These are phyloP conservation scores for Sphagnurus paluster DNA, from an alignment of 1,284 basidiomycete species.

Conservation along the genomic window DNA sequence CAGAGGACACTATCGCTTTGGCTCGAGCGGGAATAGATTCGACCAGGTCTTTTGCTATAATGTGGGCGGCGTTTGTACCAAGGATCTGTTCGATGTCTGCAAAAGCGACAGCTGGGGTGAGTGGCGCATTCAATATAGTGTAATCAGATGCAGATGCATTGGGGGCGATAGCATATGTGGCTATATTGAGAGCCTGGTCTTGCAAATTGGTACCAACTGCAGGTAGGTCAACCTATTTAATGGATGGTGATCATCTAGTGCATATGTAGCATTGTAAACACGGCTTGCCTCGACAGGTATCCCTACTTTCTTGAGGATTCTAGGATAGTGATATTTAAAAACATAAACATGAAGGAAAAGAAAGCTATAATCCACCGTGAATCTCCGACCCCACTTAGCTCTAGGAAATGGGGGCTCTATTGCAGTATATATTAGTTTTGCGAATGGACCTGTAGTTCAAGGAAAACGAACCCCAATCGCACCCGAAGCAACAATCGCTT, in stretches of 20 bases:
- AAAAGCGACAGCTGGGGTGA: constrained; percentile 5
- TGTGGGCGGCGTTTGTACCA: constrained; percentile 2
- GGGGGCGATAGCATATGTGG: not conserved
- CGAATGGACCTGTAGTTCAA: not conserved
- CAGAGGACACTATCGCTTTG: constrained; percentile 12
- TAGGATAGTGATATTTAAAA: no score
- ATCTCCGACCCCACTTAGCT: constrained; percentile 19
- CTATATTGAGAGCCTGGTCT: constrained; percentile 12
- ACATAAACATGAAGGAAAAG: not conserved
- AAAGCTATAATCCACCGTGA: constrained; percentile 2
- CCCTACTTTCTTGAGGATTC: constrained; percentile 10
- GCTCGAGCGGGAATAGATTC: constrained; percentile 8
- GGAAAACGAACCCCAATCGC: constrained; percentile 11
- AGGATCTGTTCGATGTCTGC: constrained; percentile 14
- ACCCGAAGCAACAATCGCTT: constrained; percentile 14
- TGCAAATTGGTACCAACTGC: constrained; percentile 19
- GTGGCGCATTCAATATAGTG: constrained; percentile 9
- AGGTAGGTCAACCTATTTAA: constrained; percentile 17
- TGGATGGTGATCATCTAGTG: no score
- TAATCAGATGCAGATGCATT: constrained; percentile 2
- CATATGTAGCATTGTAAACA: no score
- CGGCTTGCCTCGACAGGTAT: constrained; percentile 10
- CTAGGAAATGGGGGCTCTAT: constrained; percentile 19
- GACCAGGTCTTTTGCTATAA: not conserved
- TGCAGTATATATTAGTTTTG: not conserved